Conservation (phyloP, 305 asterid species). For the Ilex paraguariensis region DNA sequence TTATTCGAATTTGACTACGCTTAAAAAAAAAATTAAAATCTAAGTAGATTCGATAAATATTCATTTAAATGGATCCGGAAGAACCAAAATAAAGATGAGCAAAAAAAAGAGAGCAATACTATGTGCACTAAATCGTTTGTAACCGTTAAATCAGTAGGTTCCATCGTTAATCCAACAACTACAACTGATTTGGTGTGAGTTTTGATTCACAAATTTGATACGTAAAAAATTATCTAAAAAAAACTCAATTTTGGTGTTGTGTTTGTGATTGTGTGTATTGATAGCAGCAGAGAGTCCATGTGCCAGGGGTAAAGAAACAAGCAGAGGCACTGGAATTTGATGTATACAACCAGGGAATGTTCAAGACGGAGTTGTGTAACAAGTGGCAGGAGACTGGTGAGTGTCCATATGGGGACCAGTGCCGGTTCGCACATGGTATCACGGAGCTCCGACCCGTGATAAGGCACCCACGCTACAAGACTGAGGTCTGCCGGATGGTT, state of each 20-base stretch:
- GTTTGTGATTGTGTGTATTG: slow-evolving; percentile 8
- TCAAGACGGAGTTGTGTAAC: slow-evolving; percentile 80
- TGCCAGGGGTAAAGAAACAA: slow-evolving; percentile 46
- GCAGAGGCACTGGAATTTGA: slow-evolving; percentile 51
- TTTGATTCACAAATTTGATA: too few species aligned
- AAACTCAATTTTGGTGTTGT: neutral
- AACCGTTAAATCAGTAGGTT: too few species aligned
- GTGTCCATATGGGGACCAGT: slow-evolving; percentile 63
- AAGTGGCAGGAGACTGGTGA: slow-evolving; percentile 80
- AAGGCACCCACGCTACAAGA: slow-evolving; percentile 86
- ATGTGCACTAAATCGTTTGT: too few species aligned
- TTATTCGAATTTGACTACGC: too few species aligned
- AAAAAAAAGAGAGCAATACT: too few species aligned
- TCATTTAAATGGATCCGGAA: too few species aligned
- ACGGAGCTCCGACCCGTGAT: slow-evolving; percentile 73
- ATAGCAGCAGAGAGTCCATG: slow-evolving; percentile 51
- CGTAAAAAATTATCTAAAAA: too few species aligned
- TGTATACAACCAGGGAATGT: slow-evolving; percentile 69
- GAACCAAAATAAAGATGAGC: too few species aligned
- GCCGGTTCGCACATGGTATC: slow-evolving; percentile 76
- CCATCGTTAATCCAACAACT: too few species aligned
- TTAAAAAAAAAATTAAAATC: too few species aligned
- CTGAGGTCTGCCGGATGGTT: slow-evolving; percentile 75
- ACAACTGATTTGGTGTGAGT: too few species aligned
- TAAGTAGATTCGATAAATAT: too few species aligned